phyloP scores from a whole-genome alignment of 2,329 filamentous ascomycete genomes.

The Pezicula neosporulosa region DNA sequence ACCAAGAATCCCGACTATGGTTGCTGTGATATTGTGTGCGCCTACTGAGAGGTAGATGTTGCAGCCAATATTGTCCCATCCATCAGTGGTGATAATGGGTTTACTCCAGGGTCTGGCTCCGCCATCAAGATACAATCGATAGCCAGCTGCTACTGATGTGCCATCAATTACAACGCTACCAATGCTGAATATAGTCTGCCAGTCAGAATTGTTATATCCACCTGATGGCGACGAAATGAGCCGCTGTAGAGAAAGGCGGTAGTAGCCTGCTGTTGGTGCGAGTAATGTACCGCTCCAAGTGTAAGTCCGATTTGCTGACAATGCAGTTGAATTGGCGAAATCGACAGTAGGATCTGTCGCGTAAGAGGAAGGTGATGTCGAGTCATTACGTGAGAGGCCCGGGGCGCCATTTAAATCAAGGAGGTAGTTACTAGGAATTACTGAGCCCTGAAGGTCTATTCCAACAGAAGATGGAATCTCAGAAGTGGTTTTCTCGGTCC shows the following conservation, averaged over 20 bases:
- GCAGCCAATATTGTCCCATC: background rate
- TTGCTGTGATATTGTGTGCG: background rate
- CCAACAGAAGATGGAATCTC: background rate
- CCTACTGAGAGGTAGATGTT: background rate
- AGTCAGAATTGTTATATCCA: background rate
- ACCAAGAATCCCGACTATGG: background rate
- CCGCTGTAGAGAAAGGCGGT: background rate
- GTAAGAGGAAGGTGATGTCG: background rate
- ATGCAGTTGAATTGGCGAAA: background rate
- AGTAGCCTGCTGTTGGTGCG: background rate
- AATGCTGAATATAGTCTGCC: background rate
- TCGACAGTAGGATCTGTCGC: background rate
- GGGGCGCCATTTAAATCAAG: background rate
- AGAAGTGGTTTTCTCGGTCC: background rate
- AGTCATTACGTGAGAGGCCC: background rate
- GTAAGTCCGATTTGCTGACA: background rate
- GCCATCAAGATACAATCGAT: background rate
- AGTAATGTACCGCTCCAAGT: background rate
- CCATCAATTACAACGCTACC: background rate
- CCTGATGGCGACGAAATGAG: background rate
- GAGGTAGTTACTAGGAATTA: background rate
- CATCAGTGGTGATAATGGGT: background rate
- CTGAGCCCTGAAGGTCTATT: background rate
- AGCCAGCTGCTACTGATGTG: background rate
- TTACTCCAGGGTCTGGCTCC: background rate